Evolutionary conservation across 768 basidiomycete genomes (phyloP), one percentile per base, ranked within the genome.

Genomic region (Termitomyces sp.): DNA sequence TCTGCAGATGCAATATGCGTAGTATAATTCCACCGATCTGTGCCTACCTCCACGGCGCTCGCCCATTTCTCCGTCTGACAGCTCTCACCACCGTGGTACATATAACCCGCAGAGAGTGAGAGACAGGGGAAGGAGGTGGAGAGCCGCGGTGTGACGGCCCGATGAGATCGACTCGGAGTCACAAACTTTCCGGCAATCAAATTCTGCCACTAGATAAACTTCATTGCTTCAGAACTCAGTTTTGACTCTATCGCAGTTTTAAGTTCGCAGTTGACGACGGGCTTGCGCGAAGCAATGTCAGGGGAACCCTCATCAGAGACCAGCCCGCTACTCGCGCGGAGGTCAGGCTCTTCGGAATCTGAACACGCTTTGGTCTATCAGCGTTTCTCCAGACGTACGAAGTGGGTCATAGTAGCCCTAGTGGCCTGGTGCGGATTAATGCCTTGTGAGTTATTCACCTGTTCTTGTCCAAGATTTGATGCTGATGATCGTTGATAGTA

Each of bases 391-490:
- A 67, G 65, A 3, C 7, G 66, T 33, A 75, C 76, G 65, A 92
- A 90, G 70, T 70, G 73, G n/a, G 49, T 70, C 6, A 86, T 92
- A 49, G 71, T 87, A 5, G 74, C 77, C 0, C 76, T 90, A 33
- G 83, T 87, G 0, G 84, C 89, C 4, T 79, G 79, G 63, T 81
- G 81, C 46, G 89, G 86, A 6, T 73, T 91, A 28, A 71, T 92
- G 56, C 85, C 86, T 22, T 76, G 90, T 91, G 66, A 35, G 73
- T 67, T 15, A 28, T 35, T 46, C 40, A 39, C 55, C 6, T 48
- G 49, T 15, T n/a, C 22, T 36, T 32, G 53, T 22, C 40, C 24
- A 57, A 51, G 12, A 52, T 36, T 36, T 53, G 13, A n/a, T 53
- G 32, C 45, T 36, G 22, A 24, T 40, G 53, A 53, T 38, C 46